phyloP scores from a whole-genome alignment of 148 eudicot genomes.

The Gaultheria prostrata region DNA sequence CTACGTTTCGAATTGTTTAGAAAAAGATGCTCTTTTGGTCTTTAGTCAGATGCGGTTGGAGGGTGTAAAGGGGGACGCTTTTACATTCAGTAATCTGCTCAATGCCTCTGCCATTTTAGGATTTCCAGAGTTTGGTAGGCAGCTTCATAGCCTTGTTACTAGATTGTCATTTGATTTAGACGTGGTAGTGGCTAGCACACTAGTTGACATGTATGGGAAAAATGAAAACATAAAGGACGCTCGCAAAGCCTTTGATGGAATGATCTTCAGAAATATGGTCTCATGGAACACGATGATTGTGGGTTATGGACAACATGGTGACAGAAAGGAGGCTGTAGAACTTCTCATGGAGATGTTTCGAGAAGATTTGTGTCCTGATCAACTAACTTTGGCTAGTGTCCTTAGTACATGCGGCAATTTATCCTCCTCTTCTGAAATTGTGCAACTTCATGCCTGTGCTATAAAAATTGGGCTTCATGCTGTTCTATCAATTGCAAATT shows the following conservation, averaged over 20 bases:
- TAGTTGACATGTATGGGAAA: slow-evolving; percentile 55
- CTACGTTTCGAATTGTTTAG: slow-evolving; percentile 36
- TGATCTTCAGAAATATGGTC: slow-evolving; percentile 43
- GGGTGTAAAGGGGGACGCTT: slow-evolving; percentile 50
- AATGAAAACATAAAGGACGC: slow-evolving; percentile 41
- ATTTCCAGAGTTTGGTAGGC: slow-evolving; percentile 40
- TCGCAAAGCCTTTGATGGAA: slow-evolving; percentile 48
- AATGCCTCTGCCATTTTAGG: slow-evolving; percentile 38
- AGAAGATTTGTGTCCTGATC: slow-evolving; percentile 42
- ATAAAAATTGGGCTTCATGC: slow-evolving; percentile 37
- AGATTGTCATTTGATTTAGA: slow-evolving; percentile 46
- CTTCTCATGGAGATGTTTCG: slow-evolving; percentile 42
- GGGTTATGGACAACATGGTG: slow-evolving; percentile 49
- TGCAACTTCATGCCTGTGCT: slow-evolving; percentile 46
- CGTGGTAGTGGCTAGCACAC: slow-evolving; percentile 46
- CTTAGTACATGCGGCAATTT: slow-evolving; percentile 54
- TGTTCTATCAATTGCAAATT: slow-evolving; percentile 44
- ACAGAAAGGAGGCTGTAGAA: slow-evolving; percentile 48
- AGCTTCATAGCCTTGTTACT: slow-evolving; percentile 45
- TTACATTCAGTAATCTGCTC: slow-evolving; percentile 50
- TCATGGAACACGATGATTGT: slow-evolving; percentile 78
- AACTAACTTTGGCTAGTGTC: slow-evolving; percentile 55
- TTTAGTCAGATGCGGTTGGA: slow-evolving; percentile 39
- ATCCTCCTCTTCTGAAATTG: slow-evolving; percentile 30
- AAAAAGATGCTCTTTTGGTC: slow-evolving; percentile 35